A percentile compares a stretch with the other conserved stretches of the same genome.
Evolutionary conservation across 805 yeast genomes (phyloP).

Genomic region (Cyberlindnera euphorbiiphila): DNA sequence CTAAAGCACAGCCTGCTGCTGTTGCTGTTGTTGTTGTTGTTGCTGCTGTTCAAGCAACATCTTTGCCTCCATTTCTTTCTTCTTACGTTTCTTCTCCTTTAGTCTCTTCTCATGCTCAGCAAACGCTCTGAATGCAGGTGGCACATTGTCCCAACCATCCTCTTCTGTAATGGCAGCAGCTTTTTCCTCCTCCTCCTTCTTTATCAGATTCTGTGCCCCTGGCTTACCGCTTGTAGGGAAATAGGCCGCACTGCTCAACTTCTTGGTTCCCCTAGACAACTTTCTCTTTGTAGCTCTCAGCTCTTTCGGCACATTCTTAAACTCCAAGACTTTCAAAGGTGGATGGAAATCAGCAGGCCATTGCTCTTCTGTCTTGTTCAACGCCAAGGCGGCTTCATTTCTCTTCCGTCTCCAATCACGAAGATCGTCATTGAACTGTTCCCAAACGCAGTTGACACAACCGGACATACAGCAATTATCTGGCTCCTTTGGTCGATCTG

Average conservation of each 20-base stretch:
- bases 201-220: slow-evolving; percentile 30
- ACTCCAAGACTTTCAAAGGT: slow-evolving; percentile 39
- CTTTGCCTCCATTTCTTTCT: slow-evolving; percentile 16
- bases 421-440: slow-evolving; percentile 80
- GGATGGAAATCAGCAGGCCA: slow-evolving; percentile 71
- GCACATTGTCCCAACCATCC: slow-evolving; percentile 58
- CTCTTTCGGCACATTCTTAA: slow-evolving; percentile 42
- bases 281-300: slow-evolving; percentile 29
- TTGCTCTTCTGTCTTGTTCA: slow-evolving; percentile 38
- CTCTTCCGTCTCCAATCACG: slow-evolving; percentile 73
- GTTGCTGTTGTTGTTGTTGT: too few relatives aligned
- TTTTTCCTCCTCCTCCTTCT: slow-evolving; percentile 29
- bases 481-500: slow-evolving; percentile 83
- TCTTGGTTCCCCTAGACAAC: slow-evolving; percentile 22
- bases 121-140: slow-evolving; percentile 74
- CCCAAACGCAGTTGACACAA: slow-evolving; percentile 97
- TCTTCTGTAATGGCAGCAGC: slow-evolving; percentile 36
- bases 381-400: slow-evolving; percentile 50
- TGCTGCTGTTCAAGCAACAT: slow-evolving; percentile 3
- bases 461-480: slow-evolving; percentile 98
- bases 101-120: slow-evolving; percentile 75
- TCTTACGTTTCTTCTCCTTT: slow-evolving; percentile 31
- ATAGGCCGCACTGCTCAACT: slow-evolving; percentile 27
- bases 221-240: slow-evolving; percentile 33
- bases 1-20: too few relatives aligned